Evolutionary conservation across 1,284 basidiomycete species (phyloP), one percentile per base, ranked within the genome.

Genomic region (Stereum hirsutum): DNA sequence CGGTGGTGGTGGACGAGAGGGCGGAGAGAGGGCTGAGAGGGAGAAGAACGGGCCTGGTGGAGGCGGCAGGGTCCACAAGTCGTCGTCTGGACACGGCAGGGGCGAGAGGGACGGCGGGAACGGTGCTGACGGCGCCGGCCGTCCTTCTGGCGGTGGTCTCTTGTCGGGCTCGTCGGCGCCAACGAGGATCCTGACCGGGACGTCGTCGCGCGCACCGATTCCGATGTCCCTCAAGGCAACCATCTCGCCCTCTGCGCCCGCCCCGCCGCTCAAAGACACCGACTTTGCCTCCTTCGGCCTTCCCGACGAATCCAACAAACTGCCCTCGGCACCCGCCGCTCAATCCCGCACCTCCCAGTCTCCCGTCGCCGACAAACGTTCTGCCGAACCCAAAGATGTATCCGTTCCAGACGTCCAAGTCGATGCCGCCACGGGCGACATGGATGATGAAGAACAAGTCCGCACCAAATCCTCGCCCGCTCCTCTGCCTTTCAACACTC

Each of bases 241-340:
- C 3, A 72, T 85, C 15, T 82, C 81, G 0, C 83, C 85, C 7
- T 81, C 81, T 5, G 83, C 81, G 2, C 85, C 85, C n/a, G 85
- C 86, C 0, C 80, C 85, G 1, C 75, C 84, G 0, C 65, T 85
- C 41, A 75, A 82, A 50, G 79, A 84, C 52, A 82, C 79, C 44
- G 86, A 89, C 49, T 84, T 91, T 51, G 71, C 77, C 1, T 75
- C 79, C 0, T 85, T 85, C 48, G 77, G 76, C 54, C 66, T 75
- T 38, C 70, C 72, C 8, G 75, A 80, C 46, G 76, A 80, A 47
- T 57, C 60, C 21, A 68, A 65, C 48, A 65, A 71, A 50, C 62
- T 73, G 4, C 62, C 72, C 3, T 61, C 54, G 31, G 69, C 72
- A 6, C 72, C 74, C 23, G 70, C 73, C 2, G 66, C 68, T 15